phyloP scores from a whole-genome alignment of 2,329 filamentous ascomycete genomes.

The Emmonsia crescens region DNA sequence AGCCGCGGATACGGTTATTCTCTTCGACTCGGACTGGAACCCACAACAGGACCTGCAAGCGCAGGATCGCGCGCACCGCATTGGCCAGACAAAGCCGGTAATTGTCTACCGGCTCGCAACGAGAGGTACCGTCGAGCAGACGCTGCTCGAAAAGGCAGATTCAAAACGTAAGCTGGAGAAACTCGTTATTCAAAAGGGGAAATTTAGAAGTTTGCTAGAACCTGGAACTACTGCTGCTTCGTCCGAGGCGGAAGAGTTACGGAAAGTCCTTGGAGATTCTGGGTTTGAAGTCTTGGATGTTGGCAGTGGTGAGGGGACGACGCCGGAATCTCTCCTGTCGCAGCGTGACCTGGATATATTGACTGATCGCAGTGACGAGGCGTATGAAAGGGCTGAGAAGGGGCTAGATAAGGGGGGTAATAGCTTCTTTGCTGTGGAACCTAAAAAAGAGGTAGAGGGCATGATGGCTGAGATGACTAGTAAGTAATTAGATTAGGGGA shows the following conservation, averaged over 20 bases:
- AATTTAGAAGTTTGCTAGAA: conserved; percentile 60
- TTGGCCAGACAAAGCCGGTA: conserved; percentile 85
- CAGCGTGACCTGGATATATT: conserved; percentile 67
- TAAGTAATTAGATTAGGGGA: not conserved
- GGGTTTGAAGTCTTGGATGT: conserved; percentile 58
- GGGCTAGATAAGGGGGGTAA: conserved; percentile 51
- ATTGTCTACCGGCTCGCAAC: conserved; percentile 91
- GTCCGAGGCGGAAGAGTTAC: conserved; percentile 50
- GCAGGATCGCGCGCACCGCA: conserved; percentile 88
- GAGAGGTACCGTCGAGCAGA: conserved; percentile 84
- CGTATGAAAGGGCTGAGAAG: conserved; percentile 62
- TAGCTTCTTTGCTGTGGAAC: conserved; percentile 68
- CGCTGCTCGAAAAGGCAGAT: conserved; percentile 74
- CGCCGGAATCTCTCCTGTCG: conserved; percentile 57
- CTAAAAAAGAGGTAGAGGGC: conserved; percentile 43
- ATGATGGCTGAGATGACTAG: conserved; percentile 11
- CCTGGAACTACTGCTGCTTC: conserved; percentile 39
- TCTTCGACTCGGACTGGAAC: conserved; percentile 94
- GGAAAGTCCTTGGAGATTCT: conserved; percentile 56
- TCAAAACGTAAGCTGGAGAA: conserved; percentile 88
- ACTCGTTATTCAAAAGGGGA: conserved; percentile 87
- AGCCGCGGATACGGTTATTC: conserved; percentile 94
- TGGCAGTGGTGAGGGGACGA: conserved; percentile 32
- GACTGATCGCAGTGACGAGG: conserved; percentile 61
- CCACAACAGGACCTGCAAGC: conserved; percentile 95